These are phyloP conservation scores for Emydomyces testavorans DNA, from an alignment of 2,329 filamentous ascomycete species.

Conservation along the genomic window DNA sequence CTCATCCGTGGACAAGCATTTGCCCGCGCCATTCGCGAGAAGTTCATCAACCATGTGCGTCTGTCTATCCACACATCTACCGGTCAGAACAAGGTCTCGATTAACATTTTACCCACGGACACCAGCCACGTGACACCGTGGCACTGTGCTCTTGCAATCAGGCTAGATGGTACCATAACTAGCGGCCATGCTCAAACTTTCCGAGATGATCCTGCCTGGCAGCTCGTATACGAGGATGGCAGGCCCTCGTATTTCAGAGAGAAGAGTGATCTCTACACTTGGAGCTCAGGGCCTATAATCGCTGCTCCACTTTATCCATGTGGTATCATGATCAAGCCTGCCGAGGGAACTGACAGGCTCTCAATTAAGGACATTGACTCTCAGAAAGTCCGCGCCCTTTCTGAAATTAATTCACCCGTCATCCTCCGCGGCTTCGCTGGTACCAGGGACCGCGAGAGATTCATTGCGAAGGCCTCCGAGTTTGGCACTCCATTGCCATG, in stretches of 20 bases:
- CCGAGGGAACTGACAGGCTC: neutral
- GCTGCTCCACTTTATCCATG: neutral
- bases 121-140: neutral
- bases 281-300: neutral
- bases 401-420: neutral
- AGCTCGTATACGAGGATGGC: conserved; percentile 7
- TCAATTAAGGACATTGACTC: neutral
- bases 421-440: neutral
- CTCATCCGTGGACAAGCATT: conserved; percentile 3
- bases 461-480: neutral
- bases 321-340: conserved; percentile 1
- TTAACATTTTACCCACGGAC: conserved; percentile 6
- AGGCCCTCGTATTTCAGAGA: conserved; percentile 7
- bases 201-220: conserved; percentile 2
- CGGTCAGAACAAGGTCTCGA: conserved; percentile 8
- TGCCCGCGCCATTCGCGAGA: conserved; percentile 6
- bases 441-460: neutral
- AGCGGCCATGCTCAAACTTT: conserved; percentile 2
- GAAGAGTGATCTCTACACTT: conserved; percentile 6
- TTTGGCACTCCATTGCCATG: conserved; percentile 1
- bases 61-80: conserved; percentile 6
- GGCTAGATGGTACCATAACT: conserved; percentile 2
- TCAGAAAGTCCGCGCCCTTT: neutral
- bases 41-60: conserved; percentile 2
- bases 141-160: conserved; percentile 6